Percentiles rank a stretch among this genome's conserved stretches.
phyloP scores from a whole-genome alignment of 129 eudicot species.

The Deinandra increscens region DNA sequence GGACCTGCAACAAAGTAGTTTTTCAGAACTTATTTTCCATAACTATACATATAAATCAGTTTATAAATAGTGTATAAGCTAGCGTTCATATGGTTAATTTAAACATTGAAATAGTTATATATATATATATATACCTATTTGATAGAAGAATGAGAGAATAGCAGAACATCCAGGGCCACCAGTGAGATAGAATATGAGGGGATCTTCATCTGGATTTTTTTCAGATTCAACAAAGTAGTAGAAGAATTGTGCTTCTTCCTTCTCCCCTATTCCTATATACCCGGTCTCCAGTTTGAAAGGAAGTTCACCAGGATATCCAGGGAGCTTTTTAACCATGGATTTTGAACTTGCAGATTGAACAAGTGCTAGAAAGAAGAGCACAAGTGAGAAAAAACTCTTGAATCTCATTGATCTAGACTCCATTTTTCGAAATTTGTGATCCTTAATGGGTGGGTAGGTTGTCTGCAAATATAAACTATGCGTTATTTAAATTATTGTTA shows the following conservation, averaged over 20 bases:
- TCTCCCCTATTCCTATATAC: slow-evolving; percentile 45
- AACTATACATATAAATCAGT: no score
- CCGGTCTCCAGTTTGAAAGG: slow-evolving; percentile 56
- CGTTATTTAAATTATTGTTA: no score
- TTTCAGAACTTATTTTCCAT: no score
- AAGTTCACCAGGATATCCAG: slow-evolving; percentile 44
- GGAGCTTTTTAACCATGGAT: slow-evolving; percentile 36
- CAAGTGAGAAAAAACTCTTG: neutral
- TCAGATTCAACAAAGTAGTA: slow-evolving; percentile 55
- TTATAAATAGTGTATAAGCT: no score
- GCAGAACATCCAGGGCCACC: slow-evolving; percentile 65
- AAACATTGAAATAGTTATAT: no score
- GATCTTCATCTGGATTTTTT: slow-evolving; percentile 48
- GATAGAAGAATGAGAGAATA: slow-evolving; percentile 38
- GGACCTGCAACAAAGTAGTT: no score
- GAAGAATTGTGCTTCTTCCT: slow-evolving; percentile 49
- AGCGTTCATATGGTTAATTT: no score
- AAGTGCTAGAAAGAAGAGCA: slow-evolving; percentile 21
- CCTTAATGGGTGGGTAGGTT: neutral
- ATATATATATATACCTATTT: slow-evolving; percentile 32
- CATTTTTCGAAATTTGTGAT: neutral
- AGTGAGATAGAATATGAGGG: slow-evolving; percentile 52
- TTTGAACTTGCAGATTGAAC: slow-evolving; percentile 18
- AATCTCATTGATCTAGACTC: neutral
- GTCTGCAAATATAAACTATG: no score